Evolutionary conservation across 2,329 filamentous ascomycete species (phyloP).

Genomic region (Pseudogymnoascus sp.): DNA sequence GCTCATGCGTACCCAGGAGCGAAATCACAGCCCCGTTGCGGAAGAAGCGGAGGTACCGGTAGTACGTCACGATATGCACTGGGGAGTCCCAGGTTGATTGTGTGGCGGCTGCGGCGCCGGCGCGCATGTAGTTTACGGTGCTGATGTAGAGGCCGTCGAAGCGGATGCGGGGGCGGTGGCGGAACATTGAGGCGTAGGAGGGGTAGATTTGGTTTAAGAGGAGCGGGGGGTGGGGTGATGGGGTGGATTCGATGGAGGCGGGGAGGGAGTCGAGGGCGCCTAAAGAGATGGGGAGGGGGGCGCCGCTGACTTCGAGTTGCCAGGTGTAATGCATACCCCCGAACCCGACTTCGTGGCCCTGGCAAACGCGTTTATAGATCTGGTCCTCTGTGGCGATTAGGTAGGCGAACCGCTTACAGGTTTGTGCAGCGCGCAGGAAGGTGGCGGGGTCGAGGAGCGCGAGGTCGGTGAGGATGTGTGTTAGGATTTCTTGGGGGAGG

Average conservation of each 20-base stretch:
- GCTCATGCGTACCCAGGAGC: conserved; percentile 72
- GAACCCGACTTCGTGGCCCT: conserved; percentile 68
- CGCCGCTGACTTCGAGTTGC: conserved; percentile 51
- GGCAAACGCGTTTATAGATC: conserved; percentile 73
- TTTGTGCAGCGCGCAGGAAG: conserved; percentile 65
- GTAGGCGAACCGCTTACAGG: conserved; percentile 82
- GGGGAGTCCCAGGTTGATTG: conserved; percentile 70
- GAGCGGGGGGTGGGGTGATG: not conserved
- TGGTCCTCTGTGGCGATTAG: conserved; percentile 74
- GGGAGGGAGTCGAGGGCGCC: not conserved
- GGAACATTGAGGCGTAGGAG: conserved; percentile 63
- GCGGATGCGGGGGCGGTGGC: conserved; percentile 71
- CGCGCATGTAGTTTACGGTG: conserved; percentile 88
- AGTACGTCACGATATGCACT: conserved; percentile 95
- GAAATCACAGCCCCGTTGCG: conserved; percentile 78
- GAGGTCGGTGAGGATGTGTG: conserved; percentile 66
- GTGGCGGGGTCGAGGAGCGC: conserved; percentile 67
- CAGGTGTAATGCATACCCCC: conserved; percentile 75
- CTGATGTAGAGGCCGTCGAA: conserved; percentile 96
- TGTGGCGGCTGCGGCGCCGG: conserved; percentile 64
- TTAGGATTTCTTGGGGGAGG: conserved; percentile 75
- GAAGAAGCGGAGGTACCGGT: conserved; percentile 92
- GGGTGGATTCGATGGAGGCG: too few species aligned
- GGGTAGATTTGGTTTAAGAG: conserved; percentile 36
- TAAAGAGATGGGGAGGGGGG: conserved; percentile 12